Conservation (phyloP, 176 grass and related monocot genomes). For the Oryza officinalis region DNA sequence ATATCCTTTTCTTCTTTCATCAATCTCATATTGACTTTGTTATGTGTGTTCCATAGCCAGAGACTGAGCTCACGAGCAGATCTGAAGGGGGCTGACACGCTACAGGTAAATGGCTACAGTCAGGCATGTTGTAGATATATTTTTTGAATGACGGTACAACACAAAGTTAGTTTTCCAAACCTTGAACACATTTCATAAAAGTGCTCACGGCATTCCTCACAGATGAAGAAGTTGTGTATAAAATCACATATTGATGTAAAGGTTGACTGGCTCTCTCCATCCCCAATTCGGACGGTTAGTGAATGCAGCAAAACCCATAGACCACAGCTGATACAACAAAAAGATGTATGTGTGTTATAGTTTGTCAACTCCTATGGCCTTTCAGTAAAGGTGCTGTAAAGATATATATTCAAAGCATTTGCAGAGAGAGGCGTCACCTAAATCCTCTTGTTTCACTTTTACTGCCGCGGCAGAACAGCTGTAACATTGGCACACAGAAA, state of each 20-base stretch:
- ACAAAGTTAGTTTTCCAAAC: conserved; percentile 35
- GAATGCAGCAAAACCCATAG: conserved; percentile 95
- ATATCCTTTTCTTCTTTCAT: conserved; percentile 86
- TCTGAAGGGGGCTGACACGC: conserved; percentile 79
- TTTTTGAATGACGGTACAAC: neutral
- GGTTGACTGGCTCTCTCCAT: conserved; percentile 80
- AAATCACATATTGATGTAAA: conserved; percentile 94
- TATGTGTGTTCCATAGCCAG: conserved; percentile 92
- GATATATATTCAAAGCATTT: conserved; percentile 15
- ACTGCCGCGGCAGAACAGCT: conserved; percentile 98
- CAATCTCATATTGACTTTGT: conserved; percentile 96
- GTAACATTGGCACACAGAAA: conserved; percentile 32
- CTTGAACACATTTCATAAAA: conserved; percentile 92
- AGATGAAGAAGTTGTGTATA: conserved; percentile 94
- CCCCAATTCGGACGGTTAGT: conserved; percentile 70
- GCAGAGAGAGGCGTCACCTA: conserved; percentile 52
- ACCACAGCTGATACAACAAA: conserved; percentile 71
- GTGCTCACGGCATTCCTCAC: conserved; percentile 88
- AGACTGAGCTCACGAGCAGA: conserved; percentile 72
- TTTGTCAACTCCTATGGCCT: conserved; percentile 9
- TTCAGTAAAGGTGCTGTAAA: conserved; percentile 3
- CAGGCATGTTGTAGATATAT: conserved; percentile 1
- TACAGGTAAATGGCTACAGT: conserved; percentile 49
- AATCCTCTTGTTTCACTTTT: conserved; percentile 93
- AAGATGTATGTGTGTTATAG: conserved; percentile 16